Conservation (phyloP, 352 stramenopile species). For the Phytophthora pluvialis region DNA sequence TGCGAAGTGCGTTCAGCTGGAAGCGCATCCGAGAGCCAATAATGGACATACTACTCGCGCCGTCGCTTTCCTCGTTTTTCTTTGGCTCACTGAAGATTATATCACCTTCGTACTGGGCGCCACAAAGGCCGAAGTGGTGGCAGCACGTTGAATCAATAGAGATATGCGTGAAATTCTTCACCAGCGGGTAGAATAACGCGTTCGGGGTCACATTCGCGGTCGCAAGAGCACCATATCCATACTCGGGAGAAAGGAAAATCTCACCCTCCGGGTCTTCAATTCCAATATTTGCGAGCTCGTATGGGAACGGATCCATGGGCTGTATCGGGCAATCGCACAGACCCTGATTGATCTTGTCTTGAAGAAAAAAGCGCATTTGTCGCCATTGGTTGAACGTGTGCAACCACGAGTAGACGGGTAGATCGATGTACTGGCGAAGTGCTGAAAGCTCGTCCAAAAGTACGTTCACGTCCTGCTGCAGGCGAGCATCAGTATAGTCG, state of each 20-base stretch:
- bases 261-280: slow-evolving; percentile 21
- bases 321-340: slow-evolving; percentile 76
- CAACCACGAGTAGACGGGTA: slow-evolving; percentile 89
- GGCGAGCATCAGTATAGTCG: slow-evolving; percentile 72
- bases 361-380: slow-evolving; percentile 82
- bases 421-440: slow-evolving; percentile 80
- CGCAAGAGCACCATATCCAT: slow-evolving; percentile 16
- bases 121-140: slow-evolving; percentile 88
- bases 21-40: slow-evolving; percentile 84
- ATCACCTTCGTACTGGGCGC: slow-evolving; percentile 86
- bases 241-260: slow-evolving; percentile 10
- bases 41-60: slow-evolving; percentile 45
- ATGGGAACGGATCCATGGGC: slow-evolving; percentile 81
- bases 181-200: slow-evolving; percentile 75
- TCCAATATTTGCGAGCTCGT: slow-evolving; percentile 52
- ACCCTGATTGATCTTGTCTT: slow-evolving; percentile 69
- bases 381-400: slow-evolving; percentile 90
- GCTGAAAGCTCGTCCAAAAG: slow-evolving; percentile 76
- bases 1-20: slow-evolving; percentile 85
- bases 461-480: slow-evolving; percentile 66
- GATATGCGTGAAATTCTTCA: slow-evolving; percentile 88
- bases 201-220: slow-evolving; percentile 63
- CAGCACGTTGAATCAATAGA: slow-evolving; percentile 91
- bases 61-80: neutral
- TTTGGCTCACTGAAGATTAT: slow-evolving; percentile 68